These are phyloP conservation scores for Dictyostelium citrinum DNA, from an alignment of 78 protist species.

Conservation along the genomic window DNA sequence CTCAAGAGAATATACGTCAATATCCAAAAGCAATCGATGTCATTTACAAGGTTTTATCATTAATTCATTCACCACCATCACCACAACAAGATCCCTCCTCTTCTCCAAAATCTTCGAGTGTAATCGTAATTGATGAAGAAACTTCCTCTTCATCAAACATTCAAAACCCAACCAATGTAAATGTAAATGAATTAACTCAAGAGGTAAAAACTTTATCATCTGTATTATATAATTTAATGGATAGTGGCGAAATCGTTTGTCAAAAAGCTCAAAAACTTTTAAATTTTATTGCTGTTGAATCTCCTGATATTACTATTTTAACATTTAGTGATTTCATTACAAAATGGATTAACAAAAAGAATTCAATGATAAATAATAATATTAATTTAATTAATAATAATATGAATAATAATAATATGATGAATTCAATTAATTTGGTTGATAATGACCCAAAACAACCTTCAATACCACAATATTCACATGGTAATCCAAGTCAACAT, in stretches of 20 bases:
- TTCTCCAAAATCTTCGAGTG: background rate
- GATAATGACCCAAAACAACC: background rate
- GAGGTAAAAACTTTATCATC: background rate
- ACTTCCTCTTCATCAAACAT: background rate
- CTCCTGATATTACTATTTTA: background rate
- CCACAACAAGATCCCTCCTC: background rate
- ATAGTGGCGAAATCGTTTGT: background rate
- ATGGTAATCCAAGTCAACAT: background rate
- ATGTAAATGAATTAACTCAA: background rate
- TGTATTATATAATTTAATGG: background rate
- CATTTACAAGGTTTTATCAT: background rate
- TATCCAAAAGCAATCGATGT: background rate
- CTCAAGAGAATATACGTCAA: background rate
- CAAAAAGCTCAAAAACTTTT: background rate
- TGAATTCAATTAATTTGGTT: background rate
- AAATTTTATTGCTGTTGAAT: conserved; percentile 26
- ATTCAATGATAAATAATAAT: background rate
- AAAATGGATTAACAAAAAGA: conserved; percentile 2
- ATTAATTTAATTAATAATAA: background rate
- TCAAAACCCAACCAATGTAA: background rate
- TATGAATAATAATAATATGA: background rate
- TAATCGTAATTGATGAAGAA: background rate
- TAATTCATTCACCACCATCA: background rate
- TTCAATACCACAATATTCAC: background rate
- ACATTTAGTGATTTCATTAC: background rate